Conservation (phyloP, 2,329 filamentous ascomycete genomes). For the Mariannaea elegans region DNA sequence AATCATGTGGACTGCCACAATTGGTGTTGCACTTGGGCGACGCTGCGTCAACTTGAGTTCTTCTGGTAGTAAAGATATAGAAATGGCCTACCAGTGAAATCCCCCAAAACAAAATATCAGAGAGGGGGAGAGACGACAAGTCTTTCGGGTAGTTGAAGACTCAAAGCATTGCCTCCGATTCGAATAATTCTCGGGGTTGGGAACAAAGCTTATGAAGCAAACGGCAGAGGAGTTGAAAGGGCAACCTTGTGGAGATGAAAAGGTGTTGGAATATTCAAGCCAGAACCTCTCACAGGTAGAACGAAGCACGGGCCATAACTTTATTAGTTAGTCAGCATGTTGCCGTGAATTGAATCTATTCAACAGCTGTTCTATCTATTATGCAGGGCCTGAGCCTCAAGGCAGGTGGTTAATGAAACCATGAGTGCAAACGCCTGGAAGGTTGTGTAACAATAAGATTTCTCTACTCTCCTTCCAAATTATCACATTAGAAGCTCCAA, state of each 20-base stretch:
- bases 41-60: neutral
- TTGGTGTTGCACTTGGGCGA: neutral
- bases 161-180: neutral
- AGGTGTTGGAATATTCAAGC: neutral
- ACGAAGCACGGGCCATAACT: neutral
- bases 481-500: neutral
- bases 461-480: too few relatives aligned
- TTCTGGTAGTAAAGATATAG: neutral
- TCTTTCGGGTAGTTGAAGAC: neutral
- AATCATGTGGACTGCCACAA: neutral
- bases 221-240: neutral
- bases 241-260: neutral
- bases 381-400: too few relatives aligned
- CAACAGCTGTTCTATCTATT: too few relatives aligned
- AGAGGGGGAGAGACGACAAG: too few relatives aligned
- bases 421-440: neutral
- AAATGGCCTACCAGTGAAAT: neutral
- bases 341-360: neutral
- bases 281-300: neutral
- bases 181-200: neutral
- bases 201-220: neutral
- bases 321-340: slow-evolving; percentile 1
- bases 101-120: neutral
- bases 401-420: neutral
- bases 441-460: neutral